A percentile compares a stretch with the other conserved stretches of the same genome.
Conservation (phyloP, 257 asterid species). For the Nicotiana obtusifolia region DNA sequence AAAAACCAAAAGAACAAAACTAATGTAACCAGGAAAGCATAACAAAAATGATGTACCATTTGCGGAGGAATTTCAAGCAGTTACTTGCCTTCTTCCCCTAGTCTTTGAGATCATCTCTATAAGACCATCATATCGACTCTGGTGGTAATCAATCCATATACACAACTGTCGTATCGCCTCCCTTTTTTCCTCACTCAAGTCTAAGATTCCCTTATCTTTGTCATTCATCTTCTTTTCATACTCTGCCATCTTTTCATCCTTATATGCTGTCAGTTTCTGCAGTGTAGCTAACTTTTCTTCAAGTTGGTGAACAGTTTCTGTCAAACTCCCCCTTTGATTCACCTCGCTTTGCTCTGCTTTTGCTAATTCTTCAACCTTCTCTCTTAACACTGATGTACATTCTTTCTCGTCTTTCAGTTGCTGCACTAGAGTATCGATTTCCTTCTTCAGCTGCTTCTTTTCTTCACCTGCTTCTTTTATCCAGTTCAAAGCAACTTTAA, state of each 20-base stretch:
- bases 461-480: constrained; percentile 42
- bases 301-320: constrained; percentile 19
- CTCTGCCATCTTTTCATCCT: constrained; percentile 39
- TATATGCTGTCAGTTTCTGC: constrained; percentile 32
- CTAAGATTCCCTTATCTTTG: constrained; percentile 48
- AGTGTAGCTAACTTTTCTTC: constrained; percentile 44
- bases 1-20: not conserved
- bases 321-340: constrained; percentile 39
- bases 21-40: not conserved
- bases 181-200: constrained; percentile 65
- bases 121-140: constrained; percentile 54
- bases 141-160: constrained; percentile 73
- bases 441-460: constrained; percentile 40
- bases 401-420: constrained; percentile 40
- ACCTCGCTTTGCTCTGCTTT: constrained; percentile 27
- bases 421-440: constrained; percentile 30
- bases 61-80: constrained; percentile 24
- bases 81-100: constrained; percentile 39
- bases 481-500: constrained; percentile 43
- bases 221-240: constrained; percentile 42
- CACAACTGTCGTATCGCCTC: constrained; percentile 83
- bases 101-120: constrained; percentile 44
- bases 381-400: constrained; percentile 23
- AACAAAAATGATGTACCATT: constrained; percentile 1
- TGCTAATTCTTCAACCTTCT: constrained; percentile 37